A percentile compares a stretch with the other conserved stretches of the same genome.
Conservation (phyloP, 2,329 filamentous ascomycete genomes). For the Nothophoma quercina region DNA sequence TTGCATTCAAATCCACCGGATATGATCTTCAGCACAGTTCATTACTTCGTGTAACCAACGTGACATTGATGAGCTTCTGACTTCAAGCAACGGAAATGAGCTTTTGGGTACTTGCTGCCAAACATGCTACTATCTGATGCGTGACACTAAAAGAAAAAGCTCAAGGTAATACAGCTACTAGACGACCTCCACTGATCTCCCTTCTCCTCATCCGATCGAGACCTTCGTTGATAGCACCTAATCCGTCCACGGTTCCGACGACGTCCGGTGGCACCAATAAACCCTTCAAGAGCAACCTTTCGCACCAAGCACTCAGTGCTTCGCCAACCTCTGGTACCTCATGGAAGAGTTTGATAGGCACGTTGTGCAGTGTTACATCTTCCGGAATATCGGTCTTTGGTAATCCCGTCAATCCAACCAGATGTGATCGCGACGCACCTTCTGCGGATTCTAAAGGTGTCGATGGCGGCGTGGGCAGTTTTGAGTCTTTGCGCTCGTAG, state of each 20-base stretch:
- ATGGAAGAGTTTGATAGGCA: constrained; percentile 81
- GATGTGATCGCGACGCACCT: constrained; percentile 56
- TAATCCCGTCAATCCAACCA: constrained; percentile 72
- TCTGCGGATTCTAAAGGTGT: constrained; percentile 29
- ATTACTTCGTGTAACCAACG: too few relatives aligned
- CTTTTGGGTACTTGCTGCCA: too few relatives aligned
- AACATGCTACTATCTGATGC: neutral
- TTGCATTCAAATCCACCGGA: too few relatives aligned
- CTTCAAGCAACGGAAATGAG: too few relatives aligned
- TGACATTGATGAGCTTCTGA: too few relatives aligned
- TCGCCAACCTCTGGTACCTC: constrained; percentile 70
- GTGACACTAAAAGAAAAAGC: neutral
- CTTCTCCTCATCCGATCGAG: constrained; percentile 72
- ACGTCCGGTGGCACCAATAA: constrained; percentile 68
- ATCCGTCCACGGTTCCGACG: constrained; percentile 68
- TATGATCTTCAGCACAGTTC: too few relatives aligned
- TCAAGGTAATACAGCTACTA: constrained; percentile 57
- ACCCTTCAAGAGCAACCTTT: constrained; percentile 65
- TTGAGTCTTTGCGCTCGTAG: constrained; percentile 16
- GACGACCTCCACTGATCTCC: constrained; percentile 71
- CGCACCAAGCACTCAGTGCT: constrained; percentile 70
- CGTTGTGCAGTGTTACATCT: constrained; percentile 65
- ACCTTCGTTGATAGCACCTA: constrained; percentile 72
- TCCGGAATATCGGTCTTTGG: constrained; percentile 62
- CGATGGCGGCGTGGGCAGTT: constrained; percentile 38